phyloP scores from a whole-genome alignment of 495 filamentous ascomycete species.

The Podospora bellae-mahoneyi region DNA sequence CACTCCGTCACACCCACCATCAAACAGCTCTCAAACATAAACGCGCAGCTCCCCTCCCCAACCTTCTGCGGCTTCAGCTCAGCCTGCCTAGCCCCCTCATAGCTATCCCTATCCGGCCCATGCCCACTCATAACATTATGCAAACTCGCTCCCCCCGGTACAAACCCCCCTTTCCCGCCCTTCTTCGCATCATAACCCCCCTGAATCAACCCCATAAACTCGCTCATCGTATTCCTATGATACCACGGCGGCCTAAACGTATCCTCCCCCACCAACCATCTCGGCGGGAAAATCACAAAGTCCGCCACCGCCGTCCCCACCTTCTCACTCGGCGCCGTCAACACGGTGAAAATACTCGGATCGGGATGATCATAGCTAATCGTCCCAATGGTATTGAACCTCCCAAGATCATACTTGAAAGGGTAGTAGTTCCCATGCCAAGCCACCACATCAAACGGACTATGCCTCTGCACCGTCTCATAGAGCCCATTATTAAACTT shows the following conservation, averaged over 20 bases:
- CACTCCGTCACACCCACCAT: slow-evolving; percentile 94
- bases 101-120: slow-evolving; percentile 59
- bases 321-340: slow-evolving; percentile 63
- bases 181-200: slow-evolving; percentile 60
- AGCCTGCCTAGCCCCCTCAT: slow-evolving; percentile 57
- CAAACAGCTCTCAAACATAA: slow-evolving; percentile 67
- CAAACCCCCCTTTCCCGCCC: slow-evolving; percentile 53
- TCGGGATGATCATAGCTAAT: slow-evolving; percentile 78
- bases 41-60: slow-evolving; percentile 57
- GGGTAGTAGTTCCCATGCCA: slow-evolving; percentile 82
- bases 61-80: slow-evolving; percentile 54
- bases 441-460: slow-evolving; percentile 78
- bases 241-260: slow-evolving; percentile 84
- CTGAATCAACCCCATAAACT: slow-evolving; percentile 72
- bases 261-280: slow-evolving; percentile 73
- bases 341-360: slow-evolving; percentile 77
- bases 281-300: slow-evolving; percentile 79
- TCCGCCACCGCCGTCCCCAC: slow-evolving; percentile 72
- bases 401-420: slow-evolving; percentile 82
- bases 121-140: slow-evolving; percentile 61
- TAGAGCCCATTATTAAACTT: slow-evolving; percentile 83
- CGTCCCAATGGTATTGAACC: slow-evolving; percentile 73
- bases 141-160: slow-evolving; percentile 54
- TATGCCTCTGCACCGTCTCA: slow-evolving; percentile 65
- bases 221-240: slow-evolving; percentile 82